A percentile compares a stretch with the other conserved stretches of the same genome.
phyloP scores from a whole-genome alignment of 345 rosid genomes.

The Populus ilicifolia region DNA sequence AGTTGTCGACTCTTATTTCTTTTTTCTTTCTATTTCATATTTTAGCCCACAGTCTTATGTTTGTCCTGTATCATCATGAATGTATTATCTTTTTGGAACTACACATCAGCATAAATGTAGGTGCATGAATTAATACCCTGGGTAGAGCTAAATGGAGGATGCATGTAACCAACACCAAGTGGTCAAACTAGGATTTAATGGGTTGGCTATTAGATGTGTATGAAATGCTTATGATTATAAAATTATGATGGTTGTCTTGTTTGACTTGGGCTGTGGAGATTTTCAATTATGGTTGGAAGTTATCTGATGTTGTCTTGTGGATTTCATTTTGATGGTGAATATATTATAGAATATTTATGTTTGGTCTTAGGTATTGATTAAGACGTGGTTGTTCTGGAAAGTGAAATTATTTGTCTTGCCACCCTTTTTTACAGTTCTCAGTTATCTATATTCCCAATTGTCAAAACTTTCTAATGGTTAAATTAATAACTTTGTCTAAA shows the following conservation, averaged over 20 bases:
- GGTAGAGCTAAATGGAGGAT: neutral
- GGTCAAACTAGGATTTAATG: neutral
- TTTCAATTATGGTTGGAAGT: neutral
- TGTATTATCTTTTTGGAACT: neutral
- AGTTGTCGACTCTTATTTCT: neutral
- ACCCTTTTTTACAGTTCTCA: neutral
- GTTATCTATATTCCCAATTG: neutral
- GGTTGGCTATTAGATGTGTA: neutral
- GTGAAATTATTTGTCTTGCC: neutral
- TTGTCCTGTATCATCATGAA: neutral
- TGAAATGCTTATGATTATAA: neutral
- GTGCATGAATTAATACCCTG: neutral
- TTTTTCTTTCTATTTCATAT: neutral
- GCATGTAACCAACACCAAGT: neutral
- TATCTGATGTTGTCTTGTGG: neutral
- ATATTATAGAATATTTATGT: neutral
- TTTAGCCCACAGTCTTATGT: neutral
- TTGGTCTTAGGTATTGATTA: conserved; percentile 11
- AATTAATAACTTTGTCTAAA: conserved; percentile 14
- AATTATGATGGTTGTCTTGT: neutral
- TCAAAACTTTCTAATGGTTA: neutral
- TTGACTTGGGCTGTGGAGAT: neutral
- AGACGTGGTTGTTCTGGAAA: neutral
- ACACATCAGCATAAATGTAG: neutral
- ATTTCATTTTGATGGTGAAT: neutral